Percentiles rank a stretch among this genome's conserved stretches.
These are phyloP conservation scores for Brasenia schreberi DNA, from an alignment of 164 flowering plant species.

Conservation along the genomic window DNA sequence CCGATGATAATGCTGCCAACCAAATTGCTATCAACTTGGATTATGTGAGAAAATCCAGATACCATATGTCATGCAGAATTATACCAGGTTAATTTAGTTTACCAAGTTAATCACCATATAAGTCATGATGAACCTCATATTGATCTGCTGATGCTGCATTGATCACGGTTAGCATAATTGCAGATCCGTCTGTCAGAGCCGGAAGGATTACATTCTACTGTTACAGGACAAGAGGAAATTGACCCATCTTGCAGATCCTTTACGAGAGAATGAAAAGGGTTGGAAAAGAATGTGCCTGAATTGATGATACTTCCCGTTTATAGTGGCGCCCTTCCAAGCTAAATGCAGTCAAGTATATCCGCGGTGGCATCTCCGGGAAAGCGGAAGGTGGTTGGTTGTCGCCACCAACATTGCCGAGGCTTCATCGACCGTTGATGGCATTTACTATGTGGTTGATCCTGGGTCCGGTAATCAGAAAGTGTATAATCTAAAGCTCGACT, in stretches of 20 bases:
- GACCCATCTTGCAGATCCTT: slow-evolving; percentile 84
- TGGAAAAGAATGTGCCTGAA: slow-evolving; percentile 83
- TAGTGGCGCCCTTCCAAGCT: slow-evolving; percentile 93
- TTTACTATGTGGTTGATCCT: slow-evolving; percentile 88
- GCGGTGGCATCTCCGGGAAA: slow-evolving; percentile 93
- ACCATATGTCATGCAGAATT: no score
- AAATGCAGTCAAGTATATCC: slow-evolving; percentile 91
- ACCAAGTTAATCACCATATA: no score
- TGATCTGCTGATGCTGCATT: slow-evolving; percentile 45
- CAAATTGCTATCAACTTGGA: no score
- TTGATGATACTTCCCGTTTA: slow-evolving; percentile 80
- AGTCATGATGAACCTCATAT: no score
- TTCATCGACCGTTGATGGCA: slow-evolving; percentile 87
- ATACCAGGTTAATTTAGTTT: no score
- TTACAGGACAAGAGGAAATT: slow-evolving; percentile 96
- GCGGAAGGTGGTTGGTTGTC: slow-evolving; percentile 92
- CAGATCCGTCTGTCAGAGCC: slow-evolving; percentile 95
- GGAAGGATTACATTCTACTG: slow-evolving; percentile 83
- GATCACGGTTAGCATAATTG: slow-evolving; percentile 48
- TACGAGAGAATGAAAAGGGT: slow-evolving; percentile 91
- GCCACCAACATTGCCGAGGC: slow-evolving; percentile 97
- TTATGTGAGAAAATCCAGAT: no score
- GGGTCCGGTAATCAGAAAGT: slow-evolving; percentile 95
- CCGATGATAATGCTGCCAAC: no score
- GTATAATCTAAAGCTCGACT: slow-evolving; percentile 83